These are phyloP conservation scores for Akanthomyces lecanii DNA, from an alignment of 2,329 filamentous ascomycete genomes.

Conservation along the genomic window DNA sequence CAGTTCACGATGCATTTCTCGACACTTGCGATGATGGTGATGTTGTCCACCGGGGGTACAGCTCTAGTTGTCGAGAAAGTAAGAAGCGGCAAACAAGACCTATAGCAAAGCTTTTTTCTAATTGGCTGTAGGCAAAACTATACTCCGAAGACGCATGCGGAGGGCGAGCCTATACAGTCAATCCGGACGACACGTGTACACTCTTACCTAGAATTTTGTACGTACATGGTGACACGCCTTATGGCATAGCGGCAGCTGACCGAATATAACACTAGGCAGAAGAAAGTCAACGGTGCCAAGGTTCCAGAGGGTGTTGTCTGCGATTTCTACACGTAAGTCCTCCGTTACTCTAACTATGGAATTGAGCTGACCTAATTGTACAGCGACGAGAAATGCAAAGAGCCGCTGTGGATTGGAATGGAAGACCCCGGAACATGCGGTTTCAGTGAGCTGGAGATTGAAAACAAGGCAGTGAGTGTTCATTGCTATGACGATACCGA, in stretches of 20 bases:
- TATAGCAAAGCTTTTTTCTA: not conserved
- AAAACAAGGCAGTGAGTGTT: not conserved
- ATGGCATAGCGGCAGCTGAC: not conserved
- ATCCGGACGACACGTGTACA: not conserved
- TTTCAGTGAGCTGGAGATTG: not conserved
- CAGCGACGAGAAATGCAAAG: not conserved
- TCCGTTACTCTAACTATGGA: not conserved
- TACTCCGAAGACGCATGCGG: not conserved
- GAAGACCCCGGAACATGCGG: not conserved
- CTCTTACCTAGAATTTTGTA: not conserved
- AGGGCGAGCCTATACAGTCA: not conserved
- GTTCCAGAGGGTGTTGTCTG: not conserved
- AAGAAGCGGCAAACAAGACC: not conserved
- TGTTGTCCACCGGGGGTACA: not conserved
- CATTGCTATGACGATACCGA: constrained; percentile 1
- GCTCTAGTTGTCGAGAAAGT: not conserved
- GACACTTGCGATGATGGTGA: not conserved
- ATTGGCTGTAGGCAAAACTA: not conserved
- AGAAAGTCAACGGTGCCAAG: not conserved
- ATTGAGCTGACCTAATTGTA: constrained; percentile 30
- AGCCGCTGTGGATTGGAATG: constrained; percentile 2
- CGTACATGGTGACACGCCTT: not conserved
- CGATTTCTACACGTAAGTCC: not conserved
- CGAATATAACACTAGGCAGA: not conserved
- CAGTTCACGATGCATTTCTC: not conserved